phyloP scores from a whole-genome alignment of 1,284 basidiomycete genomes.

The Pterulicium gracile region DNA sequence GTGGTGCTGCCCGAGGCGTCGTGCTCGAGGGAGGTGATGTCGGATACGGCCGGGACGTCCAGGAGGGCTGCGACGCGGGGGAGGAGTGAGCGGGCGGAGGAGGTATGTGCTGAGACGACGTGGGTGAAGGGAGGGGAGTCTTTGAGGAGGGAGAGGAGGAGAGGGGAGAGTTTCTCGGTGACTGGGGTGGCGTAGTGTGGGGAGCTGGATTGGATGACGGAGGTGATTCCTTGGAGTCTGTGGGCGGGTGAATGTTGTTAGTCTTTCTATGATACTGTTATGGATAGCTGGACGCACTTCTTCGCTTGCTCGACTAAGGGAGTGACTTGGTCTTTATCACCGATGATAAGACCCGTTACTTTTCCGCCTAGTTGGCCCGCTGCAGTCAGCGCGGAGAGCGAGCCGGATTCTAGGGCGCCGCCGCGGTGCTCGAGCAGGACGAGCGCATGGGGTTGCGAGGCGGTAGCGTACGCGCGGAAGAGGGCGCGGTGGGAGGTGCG shows the following conservation, averaged over 20 bases:
- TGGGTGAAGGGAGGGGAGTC: constrained; percentile 63
- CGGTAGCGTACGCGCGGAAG: constrained; percentile 44
- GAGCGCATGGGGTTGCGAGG: constrained; percentile 56
- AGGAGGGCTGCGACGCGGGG: constrained; percentile 87
- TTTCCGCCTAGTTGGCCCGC: constrained; percentile 79
- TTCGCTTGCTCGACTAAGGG: constrained; percentile 66
- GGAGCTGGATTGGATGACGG: constrained; percentile 18
- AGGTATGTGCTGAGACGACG: constrained; percentile 62
- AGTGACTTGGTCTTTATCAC: constrained; percentile 62
- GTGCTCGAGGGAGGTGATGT: constrained; percentile 79
- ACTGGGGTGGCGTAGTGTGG: constrained; percentile 19
- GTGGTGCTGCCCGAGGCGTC: constrained; percentile 62
- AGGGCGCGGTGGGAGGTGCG: not conserved
- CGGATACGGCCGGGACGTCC: constrained; percentile 81
- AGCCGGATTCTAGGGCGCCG: constrained; percentile 74
- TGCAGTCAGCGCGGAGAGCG: constrained; percentile 86
- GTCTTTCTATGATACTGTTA: not conserved
- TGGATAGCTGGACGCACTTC: constrained; percentile 40
- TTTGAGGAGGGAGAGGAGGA: constrained; percentile 19
- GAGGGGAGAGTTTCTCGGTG: constrained; percentile 20
- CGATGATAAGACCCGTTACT: constrained; percentile 83
- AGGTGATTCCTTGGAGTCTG: constrained; percentile 17
- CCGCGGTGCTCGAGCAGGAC: constrained; percentile 84
- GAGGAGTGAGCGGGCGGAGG: constrained; percentile 49
- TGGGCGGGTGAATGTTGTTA: constrained; percentile 6